Percentiles rank a stretch among this genome's conserved stretches.
These are phyloP conservation scores for Dissophora globulifera DNA, from an alignment of 192 early-diverging fungal genomes.

Conservation along the genomic window DNA sequence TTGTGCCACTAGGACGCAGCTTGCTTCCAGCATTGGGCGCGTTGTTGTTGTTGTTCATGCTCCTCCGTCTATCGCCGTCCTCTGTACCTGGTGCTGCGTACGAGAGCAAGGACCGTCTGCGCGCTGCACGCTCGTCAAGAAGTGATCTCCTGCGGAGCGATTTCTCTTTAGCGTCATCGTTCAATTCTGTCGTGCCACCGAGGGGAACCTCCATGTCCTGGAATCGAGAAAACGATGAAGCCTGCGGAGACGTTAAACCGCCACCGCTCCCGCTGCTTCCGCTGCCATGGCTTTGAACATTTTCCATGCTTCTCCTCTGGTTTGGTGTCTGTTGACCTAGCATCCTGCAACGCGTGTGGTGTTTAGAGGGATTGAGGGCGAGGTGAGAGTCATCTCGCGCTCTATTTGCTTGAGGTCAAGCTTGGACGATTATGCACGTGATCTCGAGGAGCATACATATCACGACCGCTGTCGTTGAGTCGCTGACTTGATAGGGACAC, in stretches of 20 bases:
- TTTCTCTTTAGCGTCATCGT: slow-evolving; percentile 53
- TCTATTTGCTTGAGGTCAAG: no score
- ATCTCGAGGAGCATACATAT: no score
- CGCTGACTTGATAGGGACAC: no score
- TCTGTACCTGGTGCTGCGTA: slow-evolving; percentile 7
- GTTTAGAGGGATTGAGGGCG: no score
- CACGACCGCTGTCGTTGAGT: no score
- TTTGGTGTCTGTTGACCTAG: slow-evolving; percentile 28
- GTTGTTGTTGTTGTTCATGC: slow-evolving; percentile 23
- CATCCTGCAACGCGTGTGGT: no score
- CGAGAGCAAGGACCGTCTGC: slow-evolving; percentile 31
- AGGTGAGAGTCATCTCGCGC: no score
- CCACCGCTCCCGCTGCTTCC: background rate
- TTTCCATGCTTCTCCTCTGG: slow-evolving; percentile 30
- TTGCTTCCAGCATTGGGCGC: slow-evolving; percentile 23
- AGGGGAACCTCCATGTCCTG: slow-evolving; percentile 50
- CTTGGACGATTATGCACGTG: no score
- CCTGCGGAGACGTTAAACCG: slow-evolving; percentile 9
- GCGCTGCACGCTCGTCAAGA: slow-evolving; percentile 42
- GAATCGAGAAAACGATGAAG: slow-evolving; percentile 37
- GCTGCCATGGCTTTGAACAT: background rate
- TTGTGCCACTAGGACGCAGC: slow-evolving; percentile 37
- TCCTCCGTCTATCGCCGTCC: slow-evolving; percentile 18
- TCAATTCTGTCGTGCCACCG: slow-evolving; percentile 41
- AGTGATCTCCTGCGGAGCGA: slow-evolving; percentile 38